These are phyloP conservation scores for Floccularia luteovirens DNA, from an alignment of 768 basidiomycete species.

Conservation along the genomic window DNA sequence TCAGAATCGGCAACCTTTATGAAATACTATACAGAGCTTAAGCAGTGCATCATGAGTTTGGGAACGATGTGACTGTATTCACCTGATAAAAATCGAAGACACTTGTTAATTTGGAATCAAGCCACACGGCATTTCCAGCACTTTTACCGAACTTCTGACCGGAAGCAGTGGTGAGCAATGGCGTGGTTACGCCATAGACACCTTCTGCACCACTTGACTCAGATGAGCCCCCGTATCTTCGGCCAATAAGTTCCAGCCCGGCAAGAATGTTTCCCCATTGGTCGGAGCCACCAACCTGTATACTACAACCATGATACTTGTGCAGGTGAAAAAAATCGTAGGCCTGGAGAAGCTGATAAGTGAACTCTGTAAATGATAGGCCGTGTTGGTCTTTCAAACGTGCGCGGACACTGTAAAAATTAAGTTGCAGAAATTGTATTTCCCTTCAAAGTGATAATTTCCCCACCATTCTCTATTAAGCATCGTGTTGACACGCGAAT, in stretches of 20 bases:
- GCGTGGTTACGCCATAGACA: slow-evolving; percentile 86
- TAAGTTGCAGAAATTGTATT: neutral
- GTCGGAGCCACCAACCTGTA: slow-evolving; percentile 95
- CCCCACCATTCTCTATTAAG: slow-evolving; percentile 80
- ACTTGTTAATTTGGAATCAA: slow-evolving; percentile 72
- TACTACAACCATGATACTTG: slow-evolving; percentile 55
- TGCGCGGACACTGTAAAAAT: slow-evolving; percentile 58
- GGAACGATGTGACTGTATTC: slow-evolving; percentile 7
- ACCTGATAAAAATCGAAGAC: slow-evolving; percentile 96
- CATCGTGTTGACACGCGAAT: slow-evolving; percentile 85
- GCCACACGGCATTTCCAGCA: slow-evolving; percentile 92
- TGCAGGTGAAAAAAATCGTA: slow-evolving; percentile 87
- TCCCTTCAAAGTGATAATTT: neutral
- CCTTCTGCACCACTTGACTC: slow-evolving; percentile 15
- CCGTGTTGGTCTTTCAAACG: slow-evolving; percentile 77
- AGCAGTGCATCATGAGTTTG: neutral
- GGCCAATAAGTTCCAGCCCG: slow-evolving; percentile 84
- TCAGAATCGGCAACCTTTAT: slow-evolving; percentile 74
- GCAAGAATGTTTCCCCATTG: slow-evolving; percentile 98
- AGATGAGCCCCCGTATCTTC: slow-evolving; percentile 8
- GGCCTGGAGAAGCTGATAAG: slow-evolving; percentile 95
- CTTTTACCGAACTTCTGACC: slow-evolving; percentile 99
- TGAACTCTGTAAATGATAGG: slow-evolving; percentile 97
- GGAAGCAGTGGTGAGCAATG: slow-evolving; percentile 80
- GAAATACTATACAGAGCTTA: slow-evolving; percentile 63